Percentiles rank a stretch among this genome's conserved stretches.
Evolutionary conservation across 441 rosid species (phyloP).

Genomic region (Cnidoscolus chayamansa): DNA sequence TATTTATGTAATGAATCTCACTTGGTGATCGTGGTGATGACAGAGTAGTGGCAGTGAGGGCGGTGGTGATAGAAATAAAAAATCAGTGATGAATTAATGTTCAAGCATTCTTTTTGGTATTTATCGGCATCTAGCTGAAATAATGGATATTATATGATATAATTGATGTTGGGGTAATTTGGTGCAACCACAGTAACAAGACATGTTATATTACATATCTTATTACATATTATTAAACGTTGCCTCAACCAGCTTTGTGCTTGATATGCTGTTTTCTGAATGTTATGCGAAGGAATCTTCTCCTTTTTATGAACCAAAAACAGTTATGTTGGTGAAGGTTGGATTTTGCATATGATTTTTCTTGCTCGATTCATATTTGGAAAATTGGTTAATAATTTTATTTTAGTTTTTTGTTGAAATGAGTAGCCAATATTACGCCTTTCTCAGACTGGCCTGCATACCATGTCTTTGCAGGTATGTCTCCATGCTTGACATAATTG

Average conservation of each 20-base stretch:
- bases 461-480: slow-evolving; percentile 51
- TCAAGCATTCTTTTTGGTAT: background rate
- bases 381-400: too few relatives aligned
- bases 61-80: background rate
- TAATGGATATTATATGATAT: background rate
- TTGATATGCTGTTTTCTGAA: background rate
- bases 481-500: slow-evolving; percentile 74
- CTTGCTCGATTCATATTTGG: background rate
- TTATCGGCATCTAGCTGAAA: background rate
- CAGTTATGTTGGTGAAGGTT: background rate
- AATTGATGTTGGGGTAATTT: background rate
- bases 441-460: background rate
- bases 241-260: background rate
- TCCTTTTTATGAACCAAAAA: background rate
- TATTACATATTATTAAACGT: background rate
- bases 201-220: background rate
- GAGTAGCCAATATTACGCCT: slow-evolving; percentile 5
- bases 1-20: background rate
- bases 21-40: background rate
- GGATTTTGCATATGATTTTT: background rate
- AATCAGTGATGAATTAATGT: background rate
- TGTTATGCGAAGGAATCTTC: background rate
- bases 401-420: background rate
- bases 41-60: background rate
- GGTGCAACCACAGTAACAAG: background rate